phyloP scores from a whole-genome alignment of 352 stramenopile genomes.

The Globisporangium solare region DNA sequence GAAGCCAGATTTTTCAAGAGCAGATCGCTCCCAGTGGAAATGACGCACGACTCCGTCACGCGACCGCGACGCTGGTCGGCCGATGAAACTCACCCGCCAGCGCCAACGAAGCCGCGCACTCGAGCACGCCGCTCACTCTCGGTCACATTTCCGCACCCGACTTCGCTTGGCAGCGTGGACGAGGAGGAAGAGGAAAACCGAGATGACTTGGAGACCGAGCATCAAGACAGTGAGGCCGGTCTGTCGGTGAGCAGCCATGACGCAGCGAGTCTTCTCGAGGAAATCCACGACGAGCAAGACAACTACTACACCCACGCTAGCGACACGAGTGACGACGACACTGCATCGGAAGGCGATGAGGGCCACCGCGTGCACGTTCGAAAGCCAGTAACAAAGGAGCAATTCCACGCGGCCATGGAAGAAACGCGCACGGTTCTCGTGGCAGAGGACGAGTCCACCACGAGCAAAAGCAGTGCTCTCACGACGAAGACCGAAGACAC shows the following conservation, averaged over 20 bases:
- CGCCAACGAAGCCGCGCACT: not conserved
- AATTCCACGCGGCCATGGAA: no score
- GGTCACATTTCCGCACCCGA: slow-evolving; percentile 24
- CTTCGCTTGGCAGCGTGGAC: slow-evolving; percentile 17
- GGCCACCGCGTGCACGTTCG: slow-evolving; percentile 1
- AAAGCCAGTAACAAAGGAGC: not conserved
- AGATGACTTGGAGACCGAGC: slow-evolving; percentile 24
- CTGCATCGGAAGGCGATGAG: slow-evolving; percentile 8
- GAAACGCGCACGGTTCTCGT: no score
- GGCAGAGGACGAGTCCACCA: no score
- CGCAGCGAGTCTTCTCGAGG: slow-evolving; percentile 6
- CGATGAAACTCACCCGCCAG: slow-evolving; percentile 3
- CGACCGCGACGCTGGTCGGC: slow-evolving; percentile 10
- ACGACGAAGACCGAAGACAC: no score
- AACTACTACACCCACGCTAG: slow-evolving; percentile 15
- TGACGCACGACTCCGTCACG: not conserved
- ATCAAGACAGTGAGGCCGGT: slow-evolving; percentile 11
- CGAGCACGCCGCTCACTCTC: slow-evolving; percentile 16
- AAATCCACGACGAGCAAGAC: slow-evolving; percentile 18
- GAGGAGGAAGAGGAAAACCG: slow-evolving; percentile 44
- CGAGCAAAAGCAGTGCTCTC: no score
- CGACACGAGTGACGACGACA: slow-evolving; percentile 12
- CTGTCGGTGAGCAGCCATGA: not conserved
- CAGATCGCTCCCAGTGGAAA: not conserved
- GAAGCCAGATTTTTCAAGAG: slow-evolving; percentile 2